phyloP scores from a whole-genome alignment of 352 stramenopile species.

The Poterioochromonas sp. region DNA sequence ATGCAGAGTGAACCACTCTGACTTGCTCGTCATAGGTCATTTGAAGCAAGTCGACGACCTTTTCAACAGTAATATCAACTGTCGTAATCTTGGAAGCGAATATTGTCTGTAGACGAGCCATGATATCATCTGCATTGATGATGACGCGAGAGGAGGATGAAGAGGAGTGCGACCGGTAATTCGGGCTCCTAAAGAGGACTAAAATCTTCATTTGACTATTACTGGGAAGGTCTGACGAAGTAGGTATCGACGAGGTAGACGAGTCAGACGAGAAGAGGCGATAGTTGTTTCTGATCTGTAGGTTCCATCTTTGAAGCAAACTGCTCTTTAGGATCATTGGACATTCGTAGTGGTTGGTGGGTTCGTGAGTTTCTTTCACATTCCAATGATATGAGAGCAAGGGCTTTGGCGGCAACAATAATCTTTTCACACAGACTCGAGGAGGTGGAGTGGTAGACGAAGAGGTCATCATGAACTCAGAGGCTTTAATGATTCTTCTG shows the following conservation, averaged over 20 bases:
- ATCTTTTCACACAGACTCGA: constrained; percentile 21
- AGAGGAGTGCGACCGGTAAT: too few relatives aligned
- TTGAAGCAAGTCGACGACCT: background rate
- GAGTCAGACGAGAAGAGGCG: background rate
- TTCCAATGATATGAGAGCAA: constrained; percentile 2
- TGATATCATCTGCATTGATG: background rate
- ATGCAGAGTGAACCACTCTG: background rate
- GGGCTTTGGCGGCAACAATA: constrained; percentile 11
- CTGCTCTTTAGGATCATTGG: too few relatives aligned
- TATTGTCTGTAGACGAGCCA: background rate
- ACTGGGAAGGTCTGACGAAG: background rate
- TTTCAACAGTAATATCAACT: background rate
- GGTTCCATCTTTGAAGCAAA: constrained; percentile 12
- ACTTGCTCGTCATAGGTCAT: constrained; percentile 26
- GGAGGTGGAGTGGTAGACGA: background rate
- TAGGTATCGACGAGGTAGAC: background rate
- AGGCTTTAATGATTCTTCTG: background rate
- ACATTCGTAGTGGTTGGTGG: background rate
- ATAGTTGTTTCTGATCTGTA: constrained; percentile 28
- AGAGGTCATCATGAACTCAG: background rate
- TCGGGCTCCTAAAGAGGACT: too few relatives aligned
- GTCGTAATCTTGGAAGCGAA: background rate
- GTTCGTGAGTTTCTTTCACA: background rate
- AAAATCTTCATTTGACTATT: too few relatives aligned
- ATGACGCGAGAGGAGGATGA: background rate